phyloP scores from a whole-genome alignment of 164 flowering plant species.

The Magnolia sinica region DNA sequence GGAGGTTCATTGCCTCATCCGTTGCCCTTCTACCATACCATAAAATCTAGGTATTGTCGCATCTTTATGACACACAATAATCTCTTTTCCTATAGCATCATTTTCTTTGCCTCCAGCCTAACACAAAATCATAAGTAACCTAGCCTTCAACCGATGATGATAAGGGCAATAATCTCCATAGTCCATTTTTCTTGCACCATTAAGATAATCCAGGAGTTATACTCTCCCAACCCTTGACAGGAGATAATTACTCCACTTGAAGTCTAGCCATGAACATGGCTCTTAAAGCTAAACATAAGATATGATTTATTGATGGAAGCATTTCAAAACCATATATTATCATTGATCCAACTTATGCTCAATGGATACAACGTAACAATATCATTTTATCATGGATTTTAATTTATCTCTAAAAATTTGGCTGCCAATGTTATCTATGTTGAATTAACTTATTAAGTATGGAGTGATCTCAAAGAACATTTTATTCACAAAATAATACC shows the following conservation, averaged over 20 bases:
- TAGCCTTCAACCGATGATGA: too few relatives aligned
- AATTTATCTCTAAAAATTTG: not conserved
- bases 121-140: too few relatives aligned
- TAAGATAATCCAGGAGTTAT: not conserved
- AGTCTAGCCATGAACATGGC: not conserved
- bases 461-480: constrained; percentile 6
- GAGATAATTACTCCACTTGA: not conserved
- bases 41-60: too few relatives aligned
- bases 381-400: constrained; percentile 4
- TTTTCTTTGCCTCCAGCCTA: too few relatives aligned
- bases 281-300: not conserved
- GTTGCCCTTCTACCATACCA: too few relatives aligned
- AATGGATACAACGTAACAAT: not conserved
- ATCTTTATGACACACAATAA: too few relatives aligned
- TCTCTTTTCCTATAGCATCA: too few relatives aligned
- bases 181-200: not conserved
- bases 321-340: not conserved
- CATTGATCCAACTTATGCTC: not conserved
- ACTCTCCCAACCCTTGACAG: not conserved
- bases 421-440: not conserved
- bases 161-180: not conserved
- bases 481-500: not conserved
- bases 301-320: not conserved
- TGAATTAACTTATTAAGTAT: not conserved
- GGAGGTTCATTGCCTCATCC: too few relatives aligned